A percentile compares a stretch with the other conserved stretches of the same genome.
phyloP scores from a whole-genome alignment of 495 filamentous ascomycete genomes.

The Pyrenula aspistea region DNA sequence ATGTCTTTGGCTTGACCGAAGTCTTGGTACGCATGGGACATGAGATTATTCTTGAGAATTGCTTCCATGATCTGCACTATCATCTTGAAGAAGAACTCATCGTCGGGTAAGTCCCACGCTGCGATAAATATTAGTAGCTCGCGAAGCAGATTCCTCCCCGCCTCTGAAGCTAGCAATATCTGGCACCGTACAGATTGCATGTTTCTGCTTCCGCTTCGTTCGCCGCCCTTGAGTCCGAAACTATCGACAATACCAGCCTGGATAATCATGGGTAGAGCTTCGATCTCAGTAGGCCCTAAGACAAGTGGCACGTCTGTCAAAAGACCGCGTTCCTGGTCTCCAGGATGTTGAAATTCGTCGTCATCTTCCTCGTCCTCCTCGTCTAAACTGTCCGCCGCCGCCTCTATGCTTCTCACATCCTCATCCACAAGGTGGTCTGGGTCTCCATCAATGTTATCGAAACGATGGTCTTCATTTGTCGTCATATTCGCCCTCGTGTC shows the following conservation, averaged over 20 bases:
- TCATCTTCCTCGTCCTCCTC: constrained; percentile 68
- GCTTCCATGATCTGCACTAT: constrained; percentile 93
- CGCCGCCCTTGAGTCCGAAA: constrained; percentile 30
- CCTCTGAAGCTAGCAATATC: constrained; percentile 74
- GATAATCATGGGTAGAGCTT: constrained; percentile 88
- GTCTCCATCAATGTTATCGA: constrained; percentile 36
- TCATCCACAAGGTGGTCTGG: constrained; percentile 29
- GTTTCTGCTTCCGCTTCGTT: constrained; percentile 55
- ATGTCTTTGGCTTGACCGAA: constrained; percentile 89
- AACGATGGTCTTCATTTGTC: constrained; percentile 27
- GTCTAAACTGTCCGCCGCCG: constrained; percentile 35
- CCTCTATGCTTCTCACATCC: constrained; percentile 42
- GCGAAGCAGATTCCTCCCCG: constrained; percentile 73
- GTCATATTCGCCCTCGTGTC: constrained; percentile 32
- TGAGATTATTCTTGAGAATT: constrained; percentile 72
- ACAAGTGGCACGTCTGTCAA: constrained; percentile 91
- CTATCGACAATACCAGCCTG: constrained; percentile 70
- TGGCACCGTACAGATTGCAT: constrained; percentile 79
- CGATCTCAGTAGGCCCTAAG: constrained; percentile 83
- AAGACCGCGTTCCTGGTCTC: constrained; percentile 74
- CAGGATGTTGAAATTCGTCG: constrained; percentile 70
- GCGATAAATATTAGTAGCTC: constrained; percentile 93
- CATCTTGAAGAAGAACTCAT: constrained; percentile 86
- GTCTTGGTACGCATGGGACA: constrained; percentile 83
- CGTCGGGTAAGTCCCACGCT: constrained; percentile 86